Conservation (phyloP, 2,329 filamentous ascomycete genomes). For the Calonectria crousiana region DNA sequence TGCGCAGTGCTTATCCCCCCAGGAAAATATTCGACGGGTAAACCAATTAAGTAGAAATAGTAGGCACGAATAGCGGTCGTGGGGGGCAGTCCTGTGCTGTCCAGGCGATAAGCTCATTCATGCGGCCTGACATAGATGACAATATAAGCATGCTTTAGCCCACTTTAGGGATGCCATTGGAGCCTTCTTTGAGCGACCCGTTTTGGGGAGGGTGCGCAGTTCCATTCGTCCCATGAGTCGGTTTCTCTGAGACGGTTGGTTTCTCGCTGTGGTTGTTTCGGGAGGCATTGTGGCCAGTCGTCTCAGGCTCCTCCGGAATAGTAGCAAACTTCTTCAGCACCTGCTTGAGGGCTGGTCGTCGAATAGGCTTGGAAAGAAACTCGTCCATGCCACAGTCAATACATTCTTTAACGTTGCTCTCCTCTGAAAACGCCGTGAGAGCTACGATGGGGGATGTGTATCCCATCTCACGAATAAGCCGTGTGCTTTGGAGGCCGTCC, state of each 20-base stretch:
- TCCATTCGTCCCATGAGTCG: constrained; percentile 34
- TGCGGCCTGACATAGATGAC: neutral
- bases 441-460: constrained; percentile 92
- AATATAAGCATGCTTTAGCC: constrained; percentile 19
- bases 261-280: constrained; percentile 26
- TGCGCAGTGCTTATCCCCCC: no score
- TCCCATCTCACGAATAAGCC: constrained; percentile 86
- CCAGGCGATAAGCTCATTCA: neutral
- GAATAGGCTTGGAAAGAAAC: constrained; percentile 83
- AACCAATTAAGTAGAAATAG: neutral
- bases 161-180: constrained; percentile 30
- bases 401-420: constrained; percentile 88
- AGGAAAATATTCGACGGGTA: neutral
- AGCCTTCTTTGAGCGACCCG: neutral
- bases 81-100: neutral
- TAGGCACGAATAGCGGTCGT: neutral
- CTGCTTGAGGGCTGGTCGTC: constrained; percentile 86
- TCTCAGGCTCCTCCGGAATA: constrained; percentile 75
- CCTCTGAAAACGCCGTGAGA: constrained; percentile 89
- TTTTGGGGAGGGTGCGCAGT: constrained; percentile 11
- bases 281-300: neutral
- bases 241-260: constrained; percentile 30
- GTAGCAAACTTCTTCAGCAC: constrained; percentile 87
- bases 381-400: constrained; percentile 94
- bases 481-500: constrained; percentile 88